Evolutionary conservation across 768 basidiomycete species (phyloP).

Genomic region (Mycena albidolilacea): DNA sequence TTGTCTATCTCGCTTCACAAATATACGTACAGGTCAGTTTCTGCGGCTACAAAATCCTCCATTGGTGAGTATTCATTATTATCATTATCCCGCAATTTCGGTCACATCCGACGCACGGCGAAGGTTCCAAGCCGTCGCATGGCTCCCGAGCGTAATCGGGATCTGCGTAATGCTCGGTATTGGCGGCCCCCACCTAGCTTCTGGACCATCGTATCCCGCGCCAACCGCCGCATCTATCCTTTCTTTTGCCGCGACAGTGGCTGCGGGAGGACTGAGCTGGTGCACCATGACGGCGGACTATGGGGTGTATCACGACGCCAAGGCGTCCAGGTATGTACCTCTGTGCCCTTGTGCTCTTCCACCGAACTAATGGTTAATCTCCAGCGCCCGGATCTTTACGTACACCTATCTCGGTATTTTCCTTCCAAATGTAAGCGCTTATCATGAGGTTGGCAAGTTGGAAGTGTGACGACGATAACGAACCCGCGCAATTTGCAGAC

Average conservation of each 20-base stretch:
- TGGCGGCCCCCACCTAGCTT: slow-evolving; percentile 71
- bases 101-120: no score
- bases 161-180: slow-evolving; percentile 77
- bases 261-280: slow-evolving; percentile 58
- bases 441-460: background rate
- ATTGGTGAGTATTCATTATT: slow-evolving; percentile 58
- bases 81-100: background rate
- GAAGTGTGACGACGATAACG: background rate
- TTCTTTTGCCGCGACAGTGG: slow-evolving; percentile 56
- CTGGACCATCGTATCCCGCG: slow-evolving; percentile 46
- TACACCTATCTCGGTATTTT: slow-evolving; percentile 79
- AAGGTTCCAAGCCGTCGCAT: slow-evolving; percentile 71
- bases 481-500: slow-evolving; percentile 50
- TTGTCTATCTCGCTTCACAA: background rate
- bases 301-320: slow-evolving; percentile 56
- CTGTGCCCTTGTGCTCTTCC: background rate
- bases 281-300: slow-evolving; percentile 62
- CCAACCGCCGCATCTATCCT: slow-evolving; percentile 49
- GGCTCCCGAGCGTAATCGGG: slow-evolving; percentile 77
- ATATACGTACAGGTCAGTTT: slow-evolving; percentile 60
- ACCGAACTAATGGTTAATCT: background rate
- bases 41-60: slow-evolving; percentile 74
- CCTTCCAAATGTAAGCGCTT: slow-evolving; percentile 66
- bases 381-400: slow-evolving; percentile 66
- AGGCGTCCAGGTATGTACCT: slow-evolving; percentile 22